Conservation (phyloP, 2,329 filamentous ascomycete genomes). For the Fusarium sp. region DNA sequence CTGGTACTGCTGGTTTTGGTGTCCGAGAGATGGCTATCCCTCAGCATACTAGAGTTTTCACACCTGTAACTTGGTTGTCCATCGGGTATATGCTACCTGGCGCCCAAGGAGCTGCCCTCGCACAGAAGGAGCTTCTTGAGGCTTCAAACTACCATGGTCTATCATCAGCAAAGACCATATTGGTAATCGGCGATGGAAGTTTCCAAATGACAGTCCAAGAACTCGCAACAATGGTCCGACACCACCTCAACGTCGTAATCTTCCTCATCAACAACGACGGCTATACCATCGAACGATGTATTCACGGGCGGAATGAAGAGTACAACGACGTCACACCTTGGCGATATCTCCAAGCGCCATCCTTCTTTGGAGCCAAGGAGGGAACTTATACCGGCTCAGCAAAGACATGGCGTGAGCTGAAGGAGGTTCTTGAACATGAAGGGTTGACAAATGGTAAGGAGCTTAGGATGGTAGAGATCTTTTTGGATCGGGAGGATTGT, state of each 20-base stretch:
- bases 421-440: neutral
- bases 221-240: constrained; percentile 71
- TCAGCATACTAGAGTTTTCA: constrained; percentile 59
- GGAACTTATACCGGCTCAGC: constrained; percentile 55
- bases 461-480: constrained; percentile 50
- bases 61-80: constrained; percentile 49
- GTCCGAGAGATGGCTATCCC: constrained; percentile 64
- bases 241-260: constrained; percentile 61
- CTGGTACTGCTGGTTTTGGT: constrained; percentile 69
- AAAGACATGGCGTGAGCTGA: constrained; percentile 60
- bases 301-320: constrained; percentile 63
- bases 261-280: constrained; percentile 71
- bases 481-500: constrained; percentile 49
- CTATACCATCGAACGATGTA: constrained; percentile 69
- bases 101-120: neutral
- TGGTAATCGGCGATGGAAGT: constrained; percentile 73
- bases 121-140: neutral
- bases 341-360: constrained; percentile 62
- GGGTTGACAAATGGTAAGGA: constrained; percentile 39
- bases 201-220: constrained; percentile 77
- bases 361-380: constrained; percentile 60
- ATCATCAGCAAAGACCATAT: constrained; percentile 56
- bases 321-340: constrained; percentile 69
- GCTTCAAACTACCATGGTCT: constrained; percentile 24
- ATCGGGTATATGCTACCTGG: neutral